These are phyloP conservation scores for Zoysia matrella DNA, from an alignment of 202 grass and related monocot species.

Conservation along the genomic window DNA sequence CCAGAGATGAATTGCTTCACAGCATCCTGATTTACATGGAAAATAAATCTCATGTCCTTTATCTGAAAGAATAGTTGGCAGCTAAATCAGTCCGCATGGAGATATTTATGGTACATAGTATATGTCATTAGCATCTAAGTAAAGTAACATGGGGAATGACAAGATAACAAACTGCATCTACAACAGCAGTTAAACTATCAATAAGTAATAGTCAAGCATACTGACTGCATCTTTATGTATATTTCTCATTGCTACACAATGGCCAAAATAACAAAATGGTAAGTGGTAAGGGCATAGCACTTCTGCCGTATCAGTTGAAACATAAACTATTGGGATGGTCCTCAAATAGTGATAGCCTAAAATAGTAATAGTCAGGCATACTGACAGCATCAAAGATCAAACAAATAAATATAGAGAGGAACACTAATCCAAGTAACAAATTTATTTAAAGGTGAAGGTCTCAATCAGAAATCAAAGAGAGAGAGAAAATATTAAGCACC, in stretches of 20 bases:
- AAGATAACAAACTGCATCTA: constrained; percentile 4
- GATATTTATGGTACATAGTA: not conserved
- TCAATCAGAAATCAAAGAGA: not conserved
- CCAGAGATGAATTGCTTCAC: constrained; percentile 48
- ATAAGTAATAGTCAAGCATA: constrained; percentile 1
- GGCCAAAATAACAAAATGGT: constrained; percentile 11
- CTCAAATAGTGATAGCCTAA: not conserved
- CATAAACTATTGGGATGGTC: not conserved
- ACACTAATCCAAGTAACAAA: constrained; percentile 9
- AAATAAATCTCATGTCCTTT: constrained; percentile 77
- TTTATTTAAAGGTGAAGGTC: constrained; percentile 10
- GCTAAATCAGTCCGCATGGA: constrained; percentile 2
- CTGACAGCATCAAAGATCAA: constrained; percentile 13
- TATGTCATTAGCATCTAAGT: constrained; percentile 1
- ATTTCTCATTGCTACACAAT: constrained; percentile 8
- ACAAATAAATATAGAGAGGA: constrained; percentile 6
- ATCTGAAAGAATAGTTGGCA: constrained; percentile 49
- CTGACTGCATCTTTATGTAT: not conserved
- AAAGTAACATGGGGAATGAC: not conserved
- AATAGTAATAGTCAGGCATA: not conserved
- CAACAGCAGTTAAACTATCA: not conserved
- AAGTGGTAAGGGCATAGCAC: not conserved
- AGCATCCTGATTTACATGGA: constrained; percentile 68
- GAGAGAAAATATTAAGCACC: constrained; percentile 41
- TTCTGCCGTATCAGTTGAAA: constrained; percentile 3